Base-by-base conservation (phyloP, 177 flowering plant genomes). In the Vitis hybrid region DNA sequence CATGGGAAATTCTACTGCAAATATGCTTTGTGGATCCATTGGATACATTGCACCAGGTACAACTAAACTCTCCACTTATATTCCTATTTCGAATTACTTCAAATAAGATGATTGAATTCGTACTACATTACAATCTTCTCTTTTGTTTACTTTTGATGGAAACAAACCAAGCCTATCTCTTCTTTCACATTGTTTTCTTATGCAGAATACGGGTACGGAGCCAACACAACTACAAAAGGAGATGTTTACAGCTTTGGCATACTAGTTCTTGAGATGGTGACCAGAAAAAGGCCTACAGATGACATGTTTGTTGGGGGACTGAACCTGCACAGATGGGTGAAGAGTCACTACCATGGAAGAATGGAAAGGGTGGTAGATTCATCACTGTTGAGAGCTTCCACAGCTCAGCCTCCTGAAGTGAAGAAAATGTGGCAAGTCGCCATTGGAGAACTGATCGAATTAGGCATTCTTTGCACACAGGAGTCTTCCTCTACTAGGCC, bases 11-110 rank as follows among this genome's bases (percentile, higher is more conserved):
- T 81, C 86, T 14, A 85, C 88, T 13, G 83, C 78, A 52, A 78
- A 78, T 66, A n/a, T 78, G 79, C 27, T 82, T 4, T 57, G 74
- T 24, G 88, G 88, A 66, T 77, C 88, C 1, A 76, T 82, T 46
- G 86, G 88, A 40, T 85, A 85, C 67, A 85, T 85, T 52, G 86
- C 88, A 50, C 88, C 88, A 72, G 88, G 86, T 85, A 77, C 46
- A 46, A 2, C 15, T 17, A 11, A 12, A 21, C n/a, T 40, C 58
- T 60, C n/a, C 19, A 14, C 61, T 10, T 67, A 2, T 30, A 17
- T 19, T 35, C 32, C 40, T 67, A 17, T 27, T 13, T 27, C 18
- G 14, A 48, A 62, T 35, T 35, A 1, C 24, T 21, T 46, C 32
- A 60, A 30, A 19, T 11, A 10, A 12, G 64, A 32, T 11, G 64